Evolutionary conservation across 495 filamentous ascomycete genomes (phyloP).

Genomic region (Penicillium subrubescens): DNA sequence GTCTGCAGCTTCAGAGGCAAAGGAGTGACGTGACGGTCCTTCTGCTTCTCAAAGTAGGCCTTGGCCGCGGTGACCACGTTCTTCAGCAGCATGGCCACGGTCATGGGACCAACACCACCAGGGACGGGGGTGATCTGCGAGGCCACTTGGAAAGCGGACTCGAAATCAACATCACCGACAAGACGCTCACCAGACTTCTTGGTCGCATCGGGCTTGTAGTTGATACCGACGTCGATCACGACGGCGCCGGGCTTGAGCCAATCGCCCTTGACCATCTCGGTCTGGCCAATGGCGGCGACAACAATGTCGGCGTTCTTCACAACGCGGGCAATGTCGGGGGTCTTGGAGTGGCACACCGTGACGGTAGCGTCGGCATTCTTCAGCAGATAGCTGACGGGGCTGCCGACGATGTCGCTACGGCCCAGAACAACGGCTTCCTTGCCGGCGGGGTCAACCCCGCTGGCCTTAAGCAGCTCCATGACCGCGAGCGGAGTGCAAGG

Average conservation of each 20-base stretch:
- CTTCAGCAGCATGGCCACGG: constrained; percentile 91
- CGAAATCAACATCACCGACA: constrained; percentile 96
- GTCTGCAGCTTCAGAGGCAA: constrained; percentile 72
- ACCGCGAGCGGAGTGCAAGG: constrained; percentile 97
- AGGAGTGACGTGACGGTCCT: constrained; percentile 71
- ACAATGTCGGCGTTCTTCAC: constrained; percentile 87
- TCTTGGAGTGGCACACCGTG: constrained; percentile 92
- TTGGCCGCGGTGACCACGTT: constrained; percentile 88
- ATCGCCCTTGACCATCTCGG: constrained; percentile 87
- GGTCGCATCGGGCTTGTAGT: constrained; percentile 90
- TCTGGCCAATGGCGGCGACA: constrained; percentile 86
- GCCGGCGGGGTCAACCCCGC: constrained; percentile 78
- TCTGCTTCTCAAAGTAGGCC: constrained; percentile 78
- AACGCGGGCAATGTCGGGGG: constrained; percentile 67
- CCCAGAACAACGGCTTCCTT: constrained; percentile 96
- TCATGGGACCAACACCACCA: constrained; percentile 97
- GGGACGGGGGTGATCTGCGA: constrained; percentile 97
- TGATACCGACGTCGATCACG: constrained; percentile 97
- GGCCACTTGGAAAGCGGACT: constrained; percentile 80
- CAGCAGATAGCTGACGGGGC: constrained; percentile 91
- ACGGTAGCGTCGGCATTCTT: constrained; percentile 96
- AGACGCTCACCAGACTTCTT: constrained; percentile 91
- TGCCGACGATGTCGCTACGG: constrained; percentile 95
- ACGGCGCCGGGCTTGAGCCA: constrained; percentile 93
- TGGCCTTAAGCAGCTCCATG: constrained; percentile 85